These are phyloP conservation scores for Gloeopeniophorella convolvens DNA, from an alignment of 768 basidiomycete genomes.

Conservation along the genomic window DNA sequence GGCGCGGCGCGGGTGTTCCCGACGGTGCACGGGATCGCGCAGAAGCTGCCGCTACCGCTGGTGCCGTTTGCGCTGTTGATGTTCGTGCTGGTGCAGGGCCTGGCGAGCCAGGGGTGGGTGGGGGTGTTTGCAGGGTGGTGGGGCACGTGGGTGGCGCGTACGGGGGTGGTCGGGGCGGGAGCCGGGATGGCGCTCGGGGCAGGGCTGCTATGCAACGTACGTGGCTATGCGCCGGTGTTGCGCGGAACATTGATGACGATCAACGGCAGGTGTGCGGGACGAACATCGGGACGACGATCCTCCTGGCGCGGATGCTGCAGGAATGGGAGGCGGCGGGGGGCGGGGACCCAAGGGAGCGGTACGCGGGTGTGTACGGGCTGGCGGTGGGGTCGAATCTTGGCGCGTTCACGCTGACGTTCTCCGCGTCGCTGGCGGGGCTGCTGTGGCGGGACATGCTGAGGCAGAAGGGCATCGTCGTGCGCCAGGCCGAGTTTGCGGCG, in stretches of 20 bases:
- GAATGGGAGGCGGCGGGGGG: conserved; percentile 26
- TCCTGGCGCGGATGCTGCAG: conserved; percentile 74
- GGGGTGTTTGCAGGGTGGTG: conserved; percentile 71
- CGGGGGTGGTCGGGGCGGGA: conserved; percentile 33
- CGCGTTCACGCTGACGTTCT: conserved; percentile 84
- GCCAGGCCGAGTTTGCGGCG: conserved; percentile 55
- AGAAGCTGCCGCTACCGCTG: conserved; percentile 71
- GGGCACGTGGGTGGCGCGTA: conserved; percentile 35
- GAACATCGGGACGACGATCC: conserved; percentile 88
- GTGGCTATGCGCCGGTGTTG: conserved; percentile 14
- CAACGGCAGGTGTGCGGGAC: conserved; percentile 58
- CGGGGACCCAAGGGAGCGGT: conserved; percentile 8
- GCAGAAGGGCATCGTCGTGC: conserved; percentile 65
- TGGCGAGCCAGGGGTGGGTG: conserved; percentile 84
- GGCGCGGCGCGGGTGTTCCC: conserved; percentile 44
- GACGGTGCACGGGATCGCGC: conserved; percentile 57
- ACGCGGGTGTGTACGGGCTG: conserved; percentile 41
- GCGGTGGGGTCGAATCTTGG: conserved; percentile 88
- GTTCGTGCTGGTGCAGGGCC: conserved; percentile 87
- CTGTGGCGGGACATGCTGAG: conserved; percentile 72
- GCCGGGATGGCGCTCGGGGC: conserved; percentile 59
- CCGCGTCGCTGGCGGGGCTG: conserved; percentile 82
- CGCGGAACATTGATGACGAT: too few relatives aligned
- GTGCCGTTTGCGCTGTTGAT: conserved; percentile 91
- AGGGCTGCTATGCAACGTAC: conserved; percentile 65